phyloP scores from a whole-genome alignment of 306 rosid species.

The Cucurbita argyrosperma region DNA sequence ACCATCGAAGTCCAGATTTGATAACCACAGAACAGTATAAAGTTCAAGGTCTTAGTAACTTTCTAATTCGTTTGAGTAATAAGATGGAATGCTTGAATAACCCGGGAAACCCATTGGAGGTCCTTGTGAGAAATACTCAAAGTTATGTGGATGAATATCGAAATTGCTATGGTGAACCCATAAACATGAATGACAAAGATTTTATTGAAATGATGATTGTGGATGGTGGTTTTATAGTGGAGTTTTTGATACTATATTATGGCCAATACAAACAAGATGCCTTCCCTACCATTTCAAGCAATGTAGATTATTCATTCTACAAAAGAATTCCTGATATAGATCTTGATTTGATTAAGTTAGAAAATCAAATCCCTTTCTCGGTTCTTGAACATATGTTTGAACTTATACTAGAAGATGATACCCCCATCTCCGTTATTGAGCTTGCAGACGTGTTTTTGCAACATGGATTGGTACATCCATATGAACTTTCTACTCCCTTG shows the following conservation, averaged over 20 bases:
- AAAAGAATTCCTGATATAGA: not conserved
- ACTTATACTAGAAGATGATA: not conserved
- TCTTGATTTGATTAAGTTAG: not conserved
- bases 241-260: not conserved
- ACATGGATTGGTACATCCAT: too few species aligned
- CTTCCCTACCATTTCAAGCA: too few species aligned
- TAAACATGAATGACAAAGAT: slow-evolving; percentile 16
- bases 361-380: slow-evolving; percentile 60
- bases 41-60: slow-evolving; percentile 27
- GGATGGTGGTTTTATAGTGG: slow-evolving; percentile 56
- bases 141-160: slow-evolving; percentile 11
- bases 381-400: slow-evolving; percentile 26
- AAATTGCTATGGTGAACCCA: slow-evolving; percentile 44
- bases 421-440: too few species aligned
- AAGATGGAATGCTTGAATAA: not conserved
- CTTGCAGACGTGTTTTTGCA: too few species aligned
- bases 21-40: slow-evolving; percentile 52
- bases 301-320: not conserved
- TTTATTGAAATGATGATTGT: slow-evolving; percentile 44
- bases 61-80: not conserved
- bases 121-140: not conserved
- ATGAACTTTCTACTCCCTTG: too few species aligned
- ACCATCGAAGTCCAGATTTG: slow-evolving; percentile 18
- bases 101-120: too few species aligned
- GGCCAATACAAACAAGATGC: too few species aligned